A percentile compares a stretch with the other conserved stretches of the same genome.
These are phyloP conservation scores for Liriodendron chinense DNA, from an alignment of 164 flowering plant genomes.

Conservation along the genomic window DNA sequence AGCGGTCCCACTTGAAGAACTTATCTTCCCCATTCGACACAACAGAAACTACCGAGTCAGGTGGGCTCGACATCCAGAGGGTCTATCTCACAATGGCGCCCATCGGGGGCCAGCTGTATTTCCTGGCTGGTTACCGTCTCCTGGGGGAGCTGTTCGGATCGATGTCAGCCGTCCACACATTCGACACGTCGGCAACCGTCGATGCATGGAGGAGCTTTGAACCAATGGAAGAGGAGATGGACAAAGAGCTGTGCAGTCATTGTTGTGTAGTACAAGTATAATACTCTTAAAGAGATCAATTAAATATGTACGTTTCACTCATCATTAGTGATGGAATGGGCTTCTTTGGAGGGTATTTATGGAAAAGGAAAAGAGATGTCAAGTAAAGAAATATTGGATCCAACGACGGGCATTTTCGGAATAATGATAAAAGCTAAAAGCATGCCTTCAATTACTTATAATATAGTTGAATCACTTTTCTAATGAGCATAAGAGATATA, in stretches of 20 bases:
- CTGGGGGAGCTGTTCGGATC: constrained; percentile 23
- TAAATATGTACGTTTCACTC: not conserved
- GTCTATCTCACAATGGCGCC: constrained; percentile 61
- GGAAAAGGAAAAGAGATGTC: too few species aligned
- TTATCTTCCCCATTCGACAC: constrained; percentile 25
- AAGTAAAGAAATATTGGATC: too few species aligned
- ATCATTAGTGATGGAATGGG: not conserved
- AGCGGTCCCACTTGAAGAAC: constrained; percentile 33
- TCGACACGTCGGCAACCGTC: constrained; percentile 39
- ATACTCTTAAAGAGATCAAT: not conserved
- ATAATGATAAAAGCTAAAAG: too few species aligned
- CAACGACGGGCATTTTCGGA: too few species aligned
- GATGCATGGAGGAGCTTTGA: constrained; percentile 57
- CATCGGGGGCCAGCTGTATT: constrained; percentile 41
- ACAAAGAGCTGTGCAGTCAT: constrained; percentile 53
- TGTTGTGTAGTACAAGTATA: constrained; percentile 47
- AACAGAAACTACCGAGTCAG: not conserved
- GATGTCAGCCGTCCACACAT: constrained; percentile 40
- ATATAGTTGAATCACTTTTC: too few species aligned
- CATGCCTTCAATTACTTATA: too few species aligned
- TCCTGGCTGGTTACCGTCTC: constrained; percentile 48
- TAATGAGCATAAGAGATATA: too few species aligned
- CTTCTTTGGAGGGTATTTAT: too few species aligned
- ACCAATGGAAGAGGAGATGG: constrained; percentile 42
- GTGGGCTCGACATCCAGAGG: constrained; percentile 12